Evolutionary conservation across 768 basidiomycete species (phyloP), one percentile per base, ranked within the genome.

Genomic region (Hericium coralloides): DNA sequence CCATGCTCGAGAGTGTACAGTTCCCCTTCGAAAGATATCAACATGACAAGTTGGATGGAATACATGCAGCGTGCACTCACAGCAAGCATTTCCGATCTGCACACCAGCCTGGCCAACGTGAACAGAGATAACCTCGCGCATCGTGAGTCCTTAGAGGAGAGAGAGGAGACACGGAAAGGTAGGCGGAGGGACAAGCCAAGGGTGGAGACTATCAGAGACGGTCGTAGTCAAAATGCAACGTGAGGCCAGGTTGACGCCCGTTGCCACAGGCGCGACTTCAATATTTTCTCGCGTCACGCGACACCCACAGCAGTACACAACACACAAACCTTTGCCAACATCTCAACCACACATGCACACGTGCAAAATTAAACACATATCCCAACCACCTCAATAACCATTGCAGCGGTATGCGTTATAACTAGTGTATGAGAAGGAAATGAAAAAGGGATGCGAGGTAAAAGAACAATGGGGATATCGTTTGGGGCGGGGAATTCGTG

Each of bases 1-100:
- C 95, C 95, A 69, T 98, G 95, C 74, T 99, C 95, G 67, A 98
- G 80, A 64, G 94, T 97, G 78, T 98, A 99, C 60, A 98, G 84
- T 74, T 97, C 95, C 95, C 91, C 90, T 92, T 68, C 66, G 60
- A 60, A 60, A 14, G 22, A 31, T 3, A n/a, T 20, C 17, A 41
- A 43, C 31, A 57, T 60, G 60, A 68, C 60, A 64, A 62, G 63
- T 43, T 45, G 53, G 23, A 12, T 12, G 52, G 10, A 12, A 38
- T 51, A 4, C 49, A 57, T 57, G 49, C 57, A 38, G 52, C 25
- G 61, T 15, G 38, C 20, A 79, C 89, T 76, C 69, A 91, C 95
- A 95, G 79, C 93, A 98, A 64, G 95, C 93, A 74, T 97, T 98
- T 65, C 89, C 89, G 62, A 91, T 91, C 72, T 92, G 89, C 58